Conservation (phyloP, 345 rosid genomes). For the Cardamine occulta region DNA sequence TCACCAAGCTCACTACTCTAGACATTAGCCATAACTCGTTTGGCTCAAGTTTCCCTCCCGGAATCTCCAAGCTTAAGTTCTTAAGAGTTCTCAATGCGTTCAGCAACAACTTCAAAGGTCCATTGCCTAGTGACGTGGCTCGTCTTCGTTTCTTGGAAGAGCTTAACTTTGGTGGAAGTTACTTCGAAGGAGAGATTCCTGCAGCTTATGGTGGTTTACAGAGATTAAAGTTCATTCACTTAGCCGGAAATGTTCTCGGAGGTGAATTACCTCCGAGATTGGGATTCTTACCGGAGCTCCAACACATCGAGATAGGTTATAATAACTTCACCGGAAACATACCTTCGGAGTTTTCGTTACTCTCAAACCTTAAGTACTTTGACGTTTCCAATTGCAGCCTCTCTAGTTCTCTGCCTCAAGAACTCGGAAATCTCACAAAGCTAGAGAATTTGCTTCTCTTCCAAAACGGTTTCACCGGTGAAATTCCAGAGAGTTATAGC, state of each 20-base stretch:
- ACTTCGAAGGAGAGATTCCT: constrained; percentile 82
- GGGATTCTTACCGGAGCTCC: constrained; percentile 62
- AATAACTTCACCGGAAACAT: constrained; percentile 61
- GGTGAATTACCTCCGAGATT: constrained; percentile 69
- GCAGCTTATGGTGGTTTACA: constrained; percentile 58
- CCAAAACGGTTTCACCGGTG: constrained; percentile 60
- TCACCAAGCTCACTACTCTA: constrained; percentile 57
- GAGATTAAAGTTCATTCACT: constrained; percentile 54
- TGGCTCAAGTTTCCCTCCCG: constrained; percentile 71
- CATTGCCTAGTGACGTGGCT: constrained; percentile 59
- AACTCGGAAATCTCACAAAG: constrained; percentile 65
- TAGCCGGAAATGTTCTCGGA: constrained; percentile 73
- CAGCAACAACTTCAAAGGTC: constrained; percentile 80
- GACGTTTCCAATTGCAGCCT: constrained; percentile 69
- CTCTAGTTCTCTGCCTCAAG: constrained; percentile 65
- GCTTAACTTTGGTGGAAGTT: constrained; percentile 96
- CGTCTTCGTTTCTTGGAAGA: constrained; percentile 64
- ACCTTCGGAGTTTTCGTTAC: constrained; percentile 59
- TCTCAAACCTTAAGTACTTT: constrained; percentile 64
- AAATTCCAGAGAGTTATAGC: constrained; percentile 67
- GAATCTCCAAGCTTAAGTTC: constrained; percentile 75
- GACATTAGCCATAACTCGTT: constrained; percentile 89
- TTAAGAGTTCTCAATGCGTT: constrained; percentile 68
- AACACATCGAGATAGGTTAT: constrained; percentile 85
- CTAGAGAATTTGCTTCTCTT: constrained; percentile 63